These are phyloP conservation scores for Dactylellina parvicollis DNA, from an alignment of 2,329 filamentous ascomycete genomes.

Conservation along the genomic window DNA sequence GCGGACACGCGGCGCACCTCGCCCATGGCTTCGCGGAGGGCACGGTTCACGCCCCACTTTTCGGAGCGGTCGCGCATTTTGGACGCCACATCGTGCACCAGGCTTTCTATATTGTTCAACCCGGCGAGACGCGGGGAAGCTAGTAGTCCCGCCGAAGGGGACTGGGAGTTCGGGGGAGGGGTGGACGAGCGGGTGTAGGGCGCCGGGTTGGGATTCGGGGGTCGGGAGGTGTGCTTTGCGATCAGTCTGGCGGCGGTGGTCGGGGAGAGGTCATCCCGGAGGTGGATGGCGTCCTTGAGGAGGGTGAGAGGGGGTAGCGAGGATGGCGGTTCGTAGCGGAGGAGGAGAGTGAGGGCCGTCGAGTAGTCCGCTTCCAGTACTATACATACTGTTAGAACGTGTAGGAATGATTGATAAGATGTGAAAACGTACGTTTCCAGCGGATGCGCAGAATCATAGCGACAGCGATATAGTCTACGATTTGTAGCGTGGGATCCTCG, in stretches of 20 bases:
- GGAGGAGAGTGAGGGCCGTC: slow-evolving; percentile 78
- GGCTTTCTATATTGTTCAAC: slow-evolving; percentile 65
- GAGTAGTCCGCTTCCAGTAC: slow-evolving; percentile 90
- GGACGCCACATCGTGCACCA: slow-evolving; percentile 80
- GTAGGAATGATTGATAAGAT: slow-evolving; percentile 59
- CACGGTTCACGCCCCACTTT: slow-evolving; percentile 81
- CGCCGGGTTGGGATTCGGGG: slow-evolving; percentile 15
- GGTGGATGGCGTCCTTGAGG: slow-evolving; percentile 83
- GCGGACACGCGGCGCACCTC: slow-evolving; percentile 69
- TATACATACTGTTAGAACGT: slow-evolving; percentile 59
- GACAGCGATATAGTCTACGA: slow-evolving; percentile 91
- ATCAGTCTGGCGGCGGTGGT: slow-evolving; percentile 42
- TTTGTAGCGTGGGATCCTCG: slow-evolving; percentile 78
- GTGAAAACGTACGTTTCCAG: slow-evolving; percentile 74
- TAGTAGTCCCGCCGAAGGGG: slow-evolving; percentile 57
- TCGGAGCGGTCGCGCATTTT: slow-evolving; percentile 78
- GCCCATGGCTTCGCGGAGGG: slow-evolving; percentile 80
- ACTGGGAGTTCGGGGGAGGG: slow-evolving; percentile 8
- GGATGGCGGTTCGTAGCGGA: slow-evolving; percentile 78
- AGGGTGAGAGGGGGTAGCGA: slow-evolving; percentile 78
- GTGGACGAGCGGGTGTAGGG: slow-evolving; percentile 54
- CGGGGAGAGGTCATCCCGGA: slow-evolving; percentile 71
- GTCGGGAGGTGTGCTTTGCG: slow-evolving; percentile 25
- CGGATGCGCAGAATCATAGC: slow-evolving; percentile 92
- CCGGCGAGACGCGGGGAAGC: slow-evolving; percentile 60